A percentile compares a stretch with the other conserved stretches of the same genome.
These are phyloP conservation scores for Lecanicillium sp. DNA, from an alignment of 2,329 filamentous ascomycete genomes.

Conservation along the genomic window DNA sequence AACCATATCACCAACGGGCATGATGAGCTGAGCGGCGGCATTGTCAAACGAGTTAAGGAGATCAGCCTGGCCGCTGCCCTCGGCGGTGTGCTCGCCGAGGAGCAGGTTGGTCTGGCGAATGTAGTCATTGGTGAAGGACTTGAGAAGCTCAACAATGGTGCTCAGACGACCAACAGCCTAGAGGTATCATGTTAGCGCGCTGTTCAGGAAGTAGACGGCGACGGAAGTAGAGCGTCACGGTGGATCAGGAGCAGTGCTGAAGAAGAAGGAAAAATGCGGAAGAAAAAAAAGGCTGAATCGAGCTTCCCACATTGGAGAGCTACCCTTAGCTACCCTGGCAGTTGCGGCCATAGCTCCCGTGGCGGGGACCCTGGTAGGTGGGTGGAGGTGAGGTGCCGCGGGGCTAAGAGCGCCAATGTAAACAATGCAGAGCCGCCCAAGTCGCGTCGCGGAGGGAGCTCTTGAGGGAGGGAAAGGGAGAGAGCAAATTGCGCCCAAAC, in stretches of 20 bases:
- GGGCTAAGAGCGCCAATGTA: conserved; percentile 5
- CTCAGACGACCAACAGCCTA: conserved; percentile 54
- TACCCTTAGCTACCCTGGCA: background rate
- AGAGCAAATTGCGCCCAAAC: too few relatives aligned
- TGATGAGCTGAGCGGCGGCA: conserved; percentile 38
- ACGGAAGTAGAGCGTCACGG: too few relatives aligned
- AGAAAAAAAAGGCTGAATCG: too few relatives aligned
- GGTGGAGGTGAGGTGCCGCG: background rate
- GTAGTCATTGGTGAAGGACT: conserved; percentile 74
- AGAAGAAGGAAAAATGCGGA: too few relatives aligned
- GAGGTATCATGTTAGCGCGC: conserved; percentile 36
- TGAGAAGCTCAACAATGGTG: conserved; percentile 70
- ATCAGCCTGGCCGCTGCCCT: conserved; percentile 33
- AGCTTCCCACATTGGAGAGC: too few relatives aligned
- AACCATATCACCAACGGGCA: conserved; percentile 27
- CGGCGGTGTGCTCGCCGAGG: conserved; percentile 54
- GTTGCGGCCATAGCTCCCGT: conserved; percentile 14
- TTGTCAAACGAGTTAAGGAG: conserved; percentile 44
- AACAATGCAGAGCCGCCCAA: conserved; percentile 4
- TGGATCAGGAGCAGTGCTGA: too few relatives aligned
- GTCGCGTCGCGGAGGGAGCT: conserved; percentile 1
- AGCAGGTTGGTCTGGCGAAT: conserved; percentile 82
- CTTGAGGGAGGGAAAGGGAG: too few relatives aligned
- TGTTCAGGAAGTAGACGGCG: too few relatives aligned
- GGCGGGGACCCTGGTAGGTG: background rate